Evolutionary conservation across 176 grass and related monocot genomes (phyloP).

Genomic region (Juncus inflexus): DNA sequence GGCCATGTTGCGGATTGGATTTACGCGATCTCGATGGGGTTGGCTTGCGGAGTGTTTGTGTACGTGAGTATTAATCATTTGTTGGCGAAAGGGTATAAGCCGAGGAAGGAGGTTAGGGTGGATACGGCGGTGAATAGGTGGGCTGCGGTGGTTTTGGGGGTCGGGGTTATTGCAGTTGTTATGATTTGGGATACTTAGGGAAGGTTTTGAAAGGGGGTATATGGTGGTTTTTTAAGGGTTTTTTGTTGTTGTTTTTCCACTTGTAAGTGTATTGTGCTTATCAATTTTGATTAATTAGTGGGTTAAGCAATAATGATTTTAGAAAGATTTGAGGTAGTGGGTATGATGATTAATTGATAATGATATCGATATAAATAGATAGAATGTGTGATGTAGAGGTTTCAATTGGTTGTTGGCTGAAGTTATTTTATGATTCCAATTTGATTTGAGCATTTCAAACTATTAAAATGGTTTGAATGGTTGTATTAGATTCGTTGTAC

Average conservation of each 20-base stretch:
- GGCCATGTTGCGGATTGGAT: constrained; percentile 84
- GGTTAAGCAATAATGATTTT: neutral
- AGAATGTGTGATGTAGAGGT: too few relatives aligned
- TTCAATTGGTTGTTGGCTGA: too few relatives aligned
- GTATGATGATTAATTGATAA: too few relatives aligned
- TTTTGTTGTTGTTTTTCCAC: neutral
- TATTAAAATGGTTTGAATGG: too few relatives aligned
- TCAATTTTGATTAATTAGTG: constrained; percentile 1
- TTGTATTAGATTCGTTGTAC: too few relatives aligned
- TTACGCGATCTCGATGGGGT: constrained; percentile 82
- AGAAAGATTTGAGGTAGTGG: too few relatives aligned
- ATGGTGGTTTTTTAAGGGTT: constrained; percentile 1
- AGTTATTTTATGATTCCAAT: too few relatives aligned
- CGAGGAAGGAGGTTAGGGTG: constrained; percentile 33
- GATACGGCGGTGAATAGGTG: constrained; percentile 49
- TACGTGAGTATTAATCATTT: constrained; percentile 96
- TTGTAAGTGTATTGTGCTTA: neutral
- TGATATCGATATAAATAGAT: too few relatives aligned
- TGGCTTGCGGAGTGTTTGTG: constrained; percentile 85
- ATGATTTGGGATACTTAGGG: constrained; percentile 91
- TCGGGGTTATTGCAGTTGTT: constrained; percentile 79
- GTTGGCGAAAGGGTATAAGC: constrained; percentile 73
- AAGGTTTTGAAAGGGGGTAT: neutral
- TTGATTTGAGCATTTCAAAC: too few relatives aligned
- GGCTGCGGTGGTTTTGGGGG: constrained; percentile 64